Evolutionary conservation across 352 stramenopile genomes (phyloP).

Genomic region (Pythium rishiriense): DNA sequence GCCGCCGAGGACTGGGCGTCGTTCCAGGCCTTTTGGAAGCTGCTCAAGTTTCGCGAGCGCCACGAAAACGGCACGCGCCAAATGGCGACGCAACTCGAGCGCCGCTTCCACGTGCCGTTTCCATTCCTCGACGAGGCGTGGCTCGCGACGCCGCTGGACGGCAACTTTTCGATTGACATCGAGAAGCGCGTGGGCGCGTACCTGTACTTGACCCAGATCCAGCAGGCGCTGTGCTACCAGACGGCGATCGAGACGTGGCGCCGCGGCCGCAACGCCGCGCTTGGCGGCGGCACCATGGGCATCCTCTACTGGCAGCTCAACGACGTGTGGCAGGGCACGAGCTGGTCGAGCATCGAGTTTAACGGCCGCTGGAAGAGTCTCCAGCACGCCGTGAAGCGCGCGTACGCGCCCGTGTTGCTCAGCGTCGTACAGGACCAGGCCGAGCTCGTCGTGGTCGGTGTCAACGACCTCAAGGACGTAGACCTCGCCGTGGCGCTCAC

Average conservation of each 20-base stretch:
- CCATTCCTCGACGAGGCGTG: conserved; percentile 60
- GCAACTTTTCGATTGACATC: conserved; percentile 8
- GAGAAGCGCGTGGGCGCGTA: conserved; percentile 54
- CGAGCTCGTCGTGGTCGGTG: conserved; percentile 4
- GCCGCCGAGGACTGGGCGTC: conserved; percentile 53
- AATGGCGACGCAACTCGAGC: conserved; percentile 69
- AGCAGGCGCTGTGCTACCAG: conserved; percentile 80
- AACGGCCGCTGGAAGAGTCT: conserved; percentile 80
- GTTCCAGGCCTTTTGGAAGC: conserved; percentile 69
- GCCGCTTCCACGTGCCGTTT: conserved; percentile 72
- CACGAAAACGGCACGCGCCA: conserved; percentile 75
- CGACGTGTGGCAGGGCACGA: conserved; percentile 87
- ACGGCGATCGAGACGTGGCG: conserved; percentile 75
- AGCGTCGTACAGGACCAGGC: conserved; percentile 33
- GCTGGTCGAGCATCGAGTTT: conserved; percentile 87
- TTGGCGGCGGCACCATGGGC: conserved; percentile 64
- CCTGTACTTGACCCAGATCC: conserved; percentile 75
- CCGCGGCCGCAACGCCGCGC: conserved; percentile 46
- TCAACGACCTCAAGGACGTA: conserved; percentile 18
- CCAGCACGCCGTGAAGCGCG: conserved; percentile 69
- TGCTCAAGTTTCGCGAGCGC: conserved; percentile 81
- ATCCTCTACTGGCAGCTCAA: conserved; percentile 90
- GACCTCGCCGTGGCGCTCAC: conserved; percentile 10
- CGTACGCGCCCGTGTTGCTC: conserved; percentile 71
- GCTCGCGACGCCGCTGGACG: conserved; percentile 30